phyloP scores from a whole-genome alignment of 768 basidiomycete genomes.

The Tulasnella sp. region DNA sequence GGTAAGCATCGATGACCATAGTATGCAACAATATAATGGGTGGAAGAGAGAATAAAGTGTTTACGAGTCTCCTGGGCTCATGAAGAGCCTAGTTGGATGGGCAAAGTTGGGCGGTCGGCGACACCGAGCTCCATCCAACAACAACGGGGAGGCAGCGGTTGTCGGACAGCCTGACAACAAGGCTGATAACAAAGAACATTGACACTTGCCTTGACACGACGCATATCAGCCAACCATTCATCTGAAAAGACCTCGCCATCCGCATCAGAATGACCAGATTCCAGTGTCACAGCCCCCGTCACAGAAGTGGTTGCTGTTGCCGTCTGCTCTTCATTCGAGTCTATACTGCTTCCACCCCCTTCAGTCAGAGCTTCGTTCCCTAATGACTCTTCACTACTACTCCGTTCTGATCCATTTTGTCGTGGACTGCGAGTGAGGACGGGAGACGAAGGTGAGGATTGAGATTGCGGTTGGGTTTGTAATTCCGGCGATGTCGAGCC shows the following conservation, averaged over 20 bases:
- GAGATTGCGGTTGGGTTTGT: background rate
- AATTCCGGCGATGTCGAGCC: constrained; percentile 10
- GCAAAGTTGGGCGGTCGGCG: background rate
- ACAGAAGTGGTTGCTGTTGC: background rate
- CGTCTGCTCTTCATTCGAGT: background rate
- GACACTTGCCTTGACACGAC: constrained; percentile 33
- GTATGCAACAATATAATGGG: background rate
- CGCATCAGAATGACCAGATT: constrained; percentile 24
- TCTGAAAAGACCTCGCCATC: constrained; percentile 29
- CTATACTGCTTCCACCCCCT: background rate
- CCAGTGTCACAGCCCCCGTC: constrained; percentile 4
- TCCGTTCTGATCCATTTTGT: constrained; percentile 7
- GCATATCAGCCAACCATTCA: constrained; percentile 32
- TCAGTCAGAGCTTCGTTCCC: background rate
- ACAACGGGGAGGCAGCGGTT: background rate
- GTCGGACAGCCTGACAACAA: background rate
- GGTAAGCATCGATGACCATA: background rate
- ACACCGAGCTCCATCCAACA: background rate
- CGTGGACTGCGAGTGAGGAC: background rate
- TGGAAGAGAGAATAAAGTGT: background rate
- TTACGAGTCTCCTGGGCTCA: background rate
- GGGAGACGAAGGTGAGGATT: constrained; percentile 8
- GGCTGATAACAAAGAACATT: constrained; percentile 16
- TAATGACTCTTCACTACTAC: background rate
- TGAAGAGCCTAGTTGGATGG: background rate